A percentile compares a stretch with the other conserved stretches of the same genome.
phyloP scores from a whole-genome alignment of 2,329 filamentous ascomycete species.

The Ceratocystis colombiana region DNA sequence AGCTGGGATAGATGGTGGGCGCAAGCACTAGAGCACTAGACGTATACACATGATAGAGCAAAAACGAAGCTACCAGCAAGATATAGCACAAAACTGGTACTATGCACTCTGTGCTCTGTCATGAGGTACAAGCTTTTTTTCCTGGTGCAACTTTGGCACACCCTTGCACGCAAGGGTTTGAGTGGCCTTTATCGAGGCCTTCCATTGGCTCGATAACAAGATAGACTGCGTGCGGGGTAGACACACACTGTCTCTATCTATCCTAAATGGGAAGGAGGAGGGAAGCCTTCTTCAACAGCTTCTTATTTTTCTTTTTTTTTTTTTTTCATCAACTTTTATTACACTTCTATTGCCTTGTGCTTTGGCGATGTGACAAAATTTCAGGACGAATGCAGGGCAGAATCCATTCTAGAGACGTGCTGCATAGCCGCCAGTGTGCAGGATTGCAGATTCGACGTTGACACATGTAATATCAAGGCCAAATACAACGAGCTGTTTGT shows the following conservation, averaged over 20 bases:
- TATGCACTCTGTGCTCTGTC: background rate
- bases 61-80: background rate
- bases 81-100: background rate
- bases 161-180: slow-evolving; percentile 15
- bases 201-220: slow-evolving; percentile 18
- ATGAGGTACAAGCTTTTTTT: slow-evolving; percentile 11
- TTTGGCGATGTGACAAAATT: background rate
- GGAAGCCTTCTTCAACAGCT: background rate
- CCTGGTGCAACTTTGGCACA: background rate
- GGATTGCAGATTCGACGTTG: slow-evolving; percentile 12
- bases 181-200: background rate
- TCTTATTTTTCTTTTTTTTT: background rate
- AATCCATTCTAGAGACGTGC: background rate
- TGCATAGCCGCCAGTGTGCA: background rate
- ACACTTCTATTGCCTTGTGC: background rate
- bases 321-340: background rate
- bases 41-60: background rate
- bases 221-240: slow-evolving; percentile 8
- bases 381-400: slow-evolving; percentile 8
- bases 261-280: slow-evolving; percentile 7
- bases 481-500: background rate
- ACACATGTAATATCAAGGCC: slow-evolving; percentile 1
- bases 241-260: slow-evolving; percentile 10
- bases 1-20: background rate
- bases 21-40: background rate